Evolutionary conservation across 805 yeast genomes (phyloP), one percentile per base, ranked within the genome.

Genomic region (Teunomyces funiuensis): DNA sequence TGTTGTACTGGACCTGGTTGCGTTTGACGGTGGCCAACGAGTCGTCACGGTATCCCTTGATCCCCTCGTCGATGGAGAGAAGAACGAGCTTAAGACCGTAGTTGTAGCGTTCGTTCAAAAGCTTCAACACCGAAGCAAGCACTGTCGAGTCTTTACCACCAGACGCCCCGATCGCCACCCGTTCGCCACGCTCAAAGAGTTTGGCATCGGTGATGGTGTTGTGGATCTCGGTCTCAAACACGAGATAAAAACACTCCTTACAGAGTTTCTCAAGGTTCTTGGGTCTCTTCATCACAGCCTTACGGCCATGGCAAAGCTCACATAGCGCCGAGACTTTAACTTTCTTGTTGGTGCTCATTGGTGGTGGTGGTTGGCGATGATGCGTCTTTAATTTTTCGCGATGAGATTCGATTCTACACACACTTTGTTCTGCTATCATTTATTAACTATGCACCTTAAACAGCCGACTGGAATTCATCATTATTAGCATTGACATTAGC

Each of bases 91-190:
- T 74, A n/a, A 93, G 75, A 0, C 96, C 96, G 61, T 93, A 93
- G 55, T 86, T 67, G 64, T 93, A 80, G 43, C 97, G 70, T 55
- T 89, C 97, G 58, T 93, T 93, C 47, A 93, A 68, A 0, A 91
- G 78, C 56, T 89, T 93, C 62, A 93, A 63, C 2, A 93, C 79
- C 34, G 90, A 80, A 0, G 98, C 99, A 22, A 93, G 66, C 1
- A 93, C 99, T 0, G 99, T 93, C 4, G 97, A 88, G 61, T 93
- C 99, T 55, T 93, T 93, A 40, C 99, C 99, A 18, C 99, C 99
- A 1, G 97, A 88, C 0, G 99, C 99, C 13, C 99, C 99, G 17
- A 93, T 90, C 13, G 98, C 99, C 2, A 93, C 90, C 19, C 69
- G 76, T 57, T 93, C 99, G 11, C 98, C 98, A 0, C 67, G 72